Evolutionary conservation across 352 stramenopile genomes (phyloP).

Genomic region (Phytopythium aichiense): DNA sequence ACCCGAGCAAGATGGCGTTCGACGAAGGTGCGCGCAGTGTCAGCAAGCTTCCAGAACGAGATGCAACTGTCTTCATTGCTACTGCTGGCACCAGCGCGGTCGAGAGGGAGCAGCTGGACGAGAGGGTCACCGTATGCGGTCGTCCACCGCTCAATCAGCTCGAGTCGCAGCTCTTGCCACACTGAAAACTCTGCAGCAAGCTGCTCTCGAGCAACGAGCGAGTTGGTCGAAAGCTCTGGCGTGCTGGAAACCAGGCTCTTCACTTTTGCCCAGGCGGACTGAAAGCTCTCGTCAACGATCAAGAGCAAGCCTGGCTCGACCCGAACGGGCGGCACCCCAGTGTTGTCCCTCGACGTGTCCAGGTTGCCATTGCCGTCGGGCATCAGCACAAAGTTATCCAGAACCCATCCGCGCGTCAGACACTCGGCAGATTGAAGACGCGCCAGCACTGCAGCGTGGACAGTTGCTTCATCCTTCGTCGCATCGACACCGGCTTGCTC

Average conservation of each 20-base stretch:
- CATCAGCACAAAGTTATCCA: slow-evolving; percentile 47
- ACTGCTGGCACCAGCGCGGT: not conserved
- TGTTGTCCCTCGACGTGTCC: not conserved
- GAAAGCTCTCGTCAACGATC: slow-evolving; percentile 34
- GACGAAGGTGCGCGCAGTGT: slow-evolving; percentile 21
- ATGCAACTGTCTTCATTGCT: slow-evolving; percentile 31
- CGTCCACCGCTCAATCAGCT: slow-evolving; percentile 44
- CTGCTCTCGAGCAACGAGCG: slow-evolving; percentile 4
- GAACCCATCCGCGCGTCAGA: slow-evolving; percentile 49
- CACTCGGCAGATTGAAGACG: slow-evolving; percentile 59
- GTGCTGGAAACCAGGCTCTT: slow-evolving; percentile 1
- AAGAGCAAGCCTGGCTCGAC: slow-evolving; percentile 52
- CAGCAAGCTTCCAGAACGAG: slow-evolving; percentile 46
- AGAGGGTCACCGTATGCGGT: slow-evolving; percentile 43
- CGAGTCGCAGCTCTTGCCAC: slow-evolving; percentile 45
- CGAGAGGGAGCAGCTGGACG: slow-evolving; percentile 9
- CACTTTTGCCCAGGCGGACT: slow-evolving; percentile 19
- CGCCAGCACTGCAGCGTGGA: slow-evolving; percentile 33
- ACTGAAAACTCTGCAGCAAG: slow-evolving; percentile 21
- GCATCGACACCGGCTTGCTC: slow-evolving; percentile 9
- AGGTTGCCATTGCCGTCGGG: slow-evolving; percentile 16
- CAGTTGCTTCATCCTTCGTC: slow-evolving; percentile 14
- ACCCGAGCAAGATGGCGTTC: slow-evolving; percentile 15
- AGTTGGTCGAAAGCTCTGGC: not conserved
- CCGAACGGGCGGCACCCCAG: not conserved